Evolutionary conservation across 345 rosid genomes (phyloP).

Genomic region (Mallotus nudiflorus): DNA sequence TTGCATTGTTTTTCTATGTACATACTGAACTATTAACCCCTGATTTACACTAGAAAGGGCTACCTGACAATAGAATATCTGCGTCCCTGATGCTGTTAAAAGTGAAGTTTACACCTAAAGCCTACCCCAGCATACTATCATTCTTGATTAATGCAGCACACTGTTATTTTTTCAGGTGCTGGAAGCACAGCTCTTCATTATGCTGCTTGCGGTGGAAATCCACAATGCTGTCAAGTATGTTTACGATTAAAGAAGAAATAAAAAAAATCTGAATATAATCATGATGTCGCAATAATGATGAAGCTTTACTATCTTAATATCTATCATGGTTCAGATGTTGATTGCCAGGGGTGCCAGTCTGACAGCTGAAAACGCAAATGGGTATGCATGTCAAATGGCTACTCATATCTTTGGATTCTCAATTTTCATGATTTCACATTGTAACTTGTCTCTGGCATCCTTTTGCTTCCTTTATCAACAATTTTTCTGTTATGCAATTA

Average conservation of each 20-base stretch:
- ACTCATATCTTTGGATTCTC: neutral
- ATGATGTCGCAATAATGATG: slow-evolving; percentile 11
- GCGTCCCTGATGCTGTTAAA: neutral
- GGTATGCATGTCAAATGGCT: slow-evolving; percentile 44
- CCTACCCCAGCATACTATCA: neutral
- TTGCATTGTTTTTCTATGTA: neutral
- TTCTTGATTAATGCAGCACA: neutral
- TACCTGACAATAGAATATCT: neutral
- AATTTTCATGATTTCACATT: neutral
- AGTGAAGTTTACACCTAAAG: neutral
- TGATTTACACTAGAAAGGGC: neutral
- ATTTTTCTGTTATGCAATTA: neutral
- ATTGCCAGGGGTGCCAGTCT: slow-evolving; percentile 78
- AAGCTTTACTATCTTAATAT: slow-evolving; percentile 13
- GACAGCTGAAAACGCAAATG: slow-evolving; percentile 66
- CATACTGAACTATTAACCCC: neutral
- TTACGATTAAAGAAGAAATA: slow-evolving; percentile 12
- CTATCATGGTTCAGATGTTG: slow-evolving; percentile 56
- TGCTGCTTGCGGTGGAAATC: slow-evolving; percentile 98
- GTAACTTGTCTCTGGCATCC: neutral
- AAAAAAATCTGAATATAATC: slow-evolving; percentile 9
- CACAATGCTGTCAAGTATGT: slow-evolving; percentile 85
- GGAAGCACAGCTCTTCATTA: slow-evolving; percentile 95
- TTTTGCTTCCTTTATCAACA: neutral
- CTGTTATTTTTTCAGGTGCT: slow-evolving; percentile 55